Evolutionary conservation across 169 alveolate genomes (phyloP), one percentile per base, ranked within the genome.

Genomic region (Eimeria praecox): DNA sequence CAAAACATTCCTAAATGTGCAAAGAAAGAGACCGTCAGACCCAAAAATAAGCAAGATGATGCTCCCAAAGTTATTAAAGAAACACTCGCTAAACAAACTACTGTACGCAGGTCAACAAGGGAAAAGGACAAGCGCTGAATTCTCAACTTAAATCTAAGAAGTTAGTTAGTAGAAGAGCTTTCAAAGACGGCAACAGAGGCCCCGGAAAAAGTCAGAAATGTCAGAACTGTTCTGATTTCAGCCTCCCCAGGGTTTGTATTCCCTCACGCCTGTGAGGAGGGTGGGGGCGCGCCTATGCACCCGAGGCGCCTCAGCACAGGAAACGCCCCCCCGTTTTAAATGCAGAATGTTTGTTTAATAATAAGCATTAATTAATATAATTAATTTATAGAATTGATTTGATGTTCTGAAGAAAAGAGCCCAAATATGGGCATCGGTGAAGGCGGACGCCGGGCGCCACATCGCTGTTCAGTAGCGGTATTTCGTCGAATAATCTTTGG

Each of bases 401-500:
- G 0, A 5, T 59, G n/a, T 4, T 59, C 62, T 52, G 62, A 52
- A 52, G 62, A 52, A 52, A 52, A 20, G 24, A 52, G 18, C 62
- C 62, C 62, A 52, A 52, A 12, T 12, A 52, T 52, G 62, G 0
- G 62, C 24, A 52, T 14, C n/a, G n/a, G n/a, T n/a, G n/a, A n/a
- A n/a, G n/a, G n/a, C n/a, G n/a, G n/a, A n/a, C n/a, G n/a, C n/a
- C n/a, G n/a, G n/a, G n/a, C n/a, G n/a, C n/a, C n/a, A n/a, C n/a
- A n/a, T n/a, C n/a, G n/a, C n/a, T n/a, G n/a, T n/a, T 85, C 62
- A 95, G 89, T 95, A 95, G 83, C 96, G 94, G 85, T 95, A 95
- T 75, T 95, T 95, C 40, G 97, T 95, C 9, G 96, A 90, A 96
- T 99, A 99, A 95, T 99, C 99, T 95, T 98, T 99, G 14, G 99